phyloP scores from a whole-genome alignment of 2,329 filamentous ascomycete species.

The Phialophora tarda region DNA sequence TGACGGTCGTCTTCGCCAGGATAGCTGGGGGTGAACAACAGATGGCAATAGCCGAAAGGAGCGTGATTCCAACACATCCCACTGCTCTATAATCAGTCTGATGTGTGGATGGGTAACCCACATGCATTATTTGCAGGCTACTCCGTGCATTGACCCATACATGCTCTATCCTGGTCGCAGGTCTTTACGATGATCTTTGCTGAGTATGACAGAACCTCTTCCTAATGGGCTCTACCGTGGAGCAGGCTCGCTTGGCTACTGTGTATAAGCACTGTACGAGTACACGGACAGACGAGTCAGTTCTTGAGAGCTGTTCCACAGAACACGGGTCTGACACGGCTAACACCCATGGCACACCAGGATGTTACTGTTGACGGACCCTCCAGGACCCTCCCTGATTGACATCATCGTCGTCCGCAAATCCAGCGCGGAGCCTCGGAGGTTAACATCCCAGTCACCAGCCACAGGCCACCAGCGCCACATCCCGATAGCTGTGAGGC shows the following conservation, averaged over 20 bases:
- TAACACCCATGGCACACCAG: neutral
- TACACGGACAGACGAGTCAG: neutral
- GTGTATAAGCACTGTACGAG: neutral
- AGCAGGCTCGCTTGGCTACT: neutral
- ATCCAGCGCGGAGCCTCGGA: slow-evolving; percentile 10
- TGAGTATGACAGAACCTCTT: neutral
- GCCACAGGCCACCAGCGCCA: slow-evolving; percentile 1
- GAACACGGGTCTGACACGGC: neutral
- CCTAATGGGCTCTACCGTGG: neutral
- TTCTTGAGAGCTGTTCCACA: neutral
- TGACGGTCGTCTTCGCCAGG: neutral
- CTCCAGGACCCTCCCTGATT: neutral
- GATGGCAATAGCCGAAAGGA: slow-evolving; percentile 3
- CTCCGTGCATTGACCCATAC: neutral
- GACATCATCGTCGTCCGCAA: slow-evolving; percentile 6
- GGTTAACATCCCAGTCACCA: neutral
- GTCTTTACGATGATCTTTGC: neutral
- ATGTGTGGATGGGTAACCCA: slow-evolving; percentile 3
- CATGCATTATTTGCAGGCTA: neutral
- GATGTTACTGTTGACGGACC: neutral
- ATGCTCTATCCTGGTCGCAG: neutral
- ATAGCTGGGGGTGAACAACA: neutral
- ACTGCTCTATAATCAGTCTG: neutral
- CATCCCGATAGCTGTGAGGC: neutral
- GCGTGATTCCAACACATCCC: neutral